Evolutionary conservation across 768 basidiomycete genomes (phyloP), one percentile per base, ranked within the genome.

Genomic region (Russula sp.): DNA sequence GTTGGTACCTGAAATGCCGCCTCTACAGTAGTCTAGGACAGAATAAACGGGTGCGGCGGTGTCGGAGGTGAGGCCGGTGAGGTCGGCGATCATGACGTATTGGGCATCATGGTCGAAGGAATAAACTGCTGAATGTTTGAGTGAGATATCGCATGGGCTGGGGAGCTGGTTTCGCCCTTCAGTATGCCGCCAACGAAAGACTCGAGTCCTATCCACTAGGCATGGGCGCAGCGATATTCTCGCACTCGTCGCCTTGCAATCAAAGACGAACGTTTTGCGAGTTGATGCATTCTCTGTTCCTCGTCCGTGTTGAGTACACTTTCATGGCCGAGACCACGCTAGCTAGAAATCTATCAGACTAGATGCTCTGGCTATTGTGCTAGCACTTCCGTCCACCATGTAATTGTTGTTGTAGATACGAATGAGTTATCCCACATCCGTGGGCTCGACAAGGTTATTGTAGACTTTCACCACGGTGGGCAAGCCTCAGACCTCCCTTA

Each of bases 11-110:
- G 65, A 70, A 50, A n/a, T 75, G 77, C 4, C 75, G 79, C 60
- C 79, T 79, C 69, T 89, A 86, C n/a, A n/a, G n/a, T n/a, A n/a
- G 69, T 90, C 87, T 25, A 90, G 79, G 50, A 88, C 85, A 29
- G 83, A 81, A 70, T 80, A 78, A 14, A 88, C 77, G 2, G 82
- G 75, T 2, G 79, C 77, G 53, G 68, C 70, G n/a, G 72, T 69
- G 22, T 53, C 73, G 0, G 81, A 81, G 22, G 75, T 68, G 47
- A 87, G 71, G 63, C n/a, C n/a, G n/a, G n/a, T n/a, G n/a, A n/a
- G n/a, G n/a, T 74, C 75, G 53, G 83, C 76, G 29, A 88, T 68
- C 78, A 83, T 83, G 64, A 88, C 81, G 65, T 83, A 78, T 66
- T 86, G 84, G 10, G 83, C 74, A 61, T 85, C 83, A 66, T 83